Base-by-base conservation (phyloP, 371 early-diverging fungal species). In the Saksenaea oblongispora region DNA sequence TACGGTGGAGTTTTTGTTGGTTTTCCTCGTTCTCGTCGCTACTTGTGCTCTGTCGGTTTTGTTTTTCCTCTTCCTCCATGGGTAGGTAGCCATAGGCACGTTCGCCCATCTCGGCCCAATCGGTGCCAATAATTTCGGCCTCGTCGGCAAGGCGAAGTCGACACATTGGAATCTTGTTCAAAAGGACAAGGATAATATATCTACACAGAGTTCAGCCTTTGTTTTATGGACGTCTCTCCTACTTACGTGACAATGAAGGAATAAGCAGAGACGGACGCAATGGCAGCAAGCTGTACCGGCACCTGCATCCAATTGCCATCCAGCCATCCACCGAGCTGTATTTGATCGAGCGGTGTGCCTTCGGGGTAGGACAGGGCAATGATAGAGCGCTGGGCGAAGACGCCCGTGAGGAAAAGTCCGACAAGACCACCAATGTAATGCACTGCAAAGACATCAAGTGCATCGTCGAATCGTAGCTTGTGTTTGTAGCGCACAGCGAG, bases 361-460 rank as follows among this genome's bases (percentile, higher is more conserved):
- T 80, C 86, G 44, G 91, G 78, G 71, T 83, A 76, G 17, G 83
- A 84, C 9, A 92, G 74, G 24, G 71, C 79, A 47, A 86, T 84
- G 39, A 92, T 71, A 64, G 72, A 71, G 53, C 77, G 74, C 63
- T 81, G 72, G 17, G 92, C 91, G 78, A 92, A 92, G 24, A 92
- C 58, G 59, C 91, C 91, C 0, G 92, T 91, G 55, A 89, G 70
- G 5, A 91, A 60, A 34, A 82, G 75, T 24, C 93, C 93, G 5
- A 90, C 75, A 47, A 89, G 59, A 44, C 94, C 92, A 56, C 91
- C 92, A 51, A 91, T 73, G 55, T 89, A 91, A 72, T 89, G 88
- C 5, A 89, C 86, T 58, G 83, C 87, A 75, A 89, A 87, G 7
- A 87, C 89, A 64, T 91, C 91, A 55, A 91, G 75, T 41, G 84